These are phyloP conservation scores for Saccharomycopsis sp. DNA, from an alignment of 805 yeast genomes.

Conservation along the genomic window DNA sequence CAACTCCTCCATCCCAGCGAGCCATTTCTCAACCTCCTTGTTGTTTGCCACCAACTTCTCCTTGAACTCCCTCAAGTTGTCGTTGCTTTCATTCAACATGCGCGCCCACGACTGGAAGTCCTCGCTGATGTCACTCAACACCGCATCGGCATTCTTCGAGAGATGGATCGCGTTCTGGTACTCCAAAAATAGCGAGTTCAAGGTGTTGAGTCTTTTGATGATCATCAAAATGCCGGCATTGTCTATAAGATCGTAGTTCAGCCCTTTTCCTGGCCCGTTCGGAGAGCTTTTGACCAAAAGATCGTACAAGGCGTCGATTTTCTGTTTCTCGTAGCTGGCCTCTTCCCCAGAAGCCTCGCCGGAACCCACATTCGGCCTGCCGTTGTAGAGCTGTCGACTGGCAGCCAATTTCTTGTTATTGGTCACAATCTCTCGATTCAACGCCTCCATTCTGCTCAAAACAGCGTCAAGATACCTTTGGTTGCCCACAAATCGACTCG, in stretches of 20 bases:
- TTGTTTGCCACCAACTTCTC: constrained; percentile 5
- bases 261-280: neutral
- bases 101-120: constrained; percentile 16
- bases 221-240: constrained; percentile 4
- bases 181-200: constrained; percentile 16
- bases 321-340: neutral
- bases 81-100: constrained; percentile 3
- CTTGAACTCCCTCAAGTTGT: constrained; percentile 8
- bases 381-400: constrained; percentile 11
- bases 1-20: constrained; percentile 10
- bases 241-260: neutral
- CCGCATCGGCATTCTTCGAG: constrained; percentile 6
- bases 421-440: constrained; percentile 16
- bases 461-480: constrained; percentile 5
- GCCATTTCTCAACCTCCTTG: constrained; percentile 9
- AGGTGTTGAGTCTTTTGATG: constrained; percentile 13
- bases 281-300: neutral
- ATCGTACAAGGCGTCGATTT: constrained; percentile 7
- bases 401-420: constrained; percentile 18
- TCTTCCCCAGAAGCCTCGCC: neutral
- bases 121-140: constrained; percentile 1
- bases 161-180: constrained; percentile 10
- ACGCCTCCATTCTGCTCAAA: constrained; percentile 15
- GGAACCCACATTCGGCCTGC: neutral
- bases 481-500: constrained; percentile 10